A percentile compares a stretch with the other conserved stretches of the same genome.
phyloP scores from a whole-genome alignment of 495 filamentous ascomycete genomes.

The Penicillium malachiteum region DNA sequence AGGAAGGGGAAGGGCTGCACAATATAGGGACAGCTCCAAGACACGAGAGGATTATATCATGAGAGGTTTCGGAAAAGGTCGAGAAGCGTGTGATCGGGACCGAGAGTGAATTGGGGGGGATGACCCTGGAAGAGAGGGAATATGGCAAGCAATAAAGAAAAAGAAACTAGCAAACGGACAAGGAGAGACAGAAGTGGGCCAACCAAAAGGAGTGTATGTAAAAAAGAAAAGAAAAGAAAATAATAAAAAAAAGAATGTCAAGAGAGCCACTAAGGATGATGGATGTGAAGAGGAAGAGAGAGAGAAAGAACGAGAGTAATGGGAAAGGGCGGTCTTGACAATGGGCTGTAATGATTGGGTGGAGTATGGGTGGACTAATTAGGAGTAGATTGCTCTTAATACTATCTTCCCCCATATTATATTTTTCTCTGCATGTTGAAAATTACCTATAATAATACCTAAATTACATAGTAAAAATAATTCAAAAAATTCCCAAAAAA shows the following conservation, averaged over 20 bases:
- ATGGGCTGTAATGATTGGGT: conserved; percentile 5
- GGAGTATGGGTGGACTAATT: not conserved
- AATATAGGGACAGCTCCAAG: conserved; percentile 9
- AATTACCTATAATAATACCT: no score
- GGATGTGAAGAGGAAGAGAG: conserved; percentile 6
- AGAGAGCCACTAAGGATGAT: not conserved
- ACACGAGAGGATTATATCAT: conserved; percentile 23
- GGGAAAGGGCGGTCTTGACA: conserved; percentile 8
- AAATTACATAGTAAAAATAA: not conserved
- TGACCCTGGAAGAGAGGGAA: conserved; percentile 12
- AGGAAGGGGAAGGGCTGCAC: conserved; percentile 9
- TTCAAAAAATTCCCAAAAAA: not conserved
- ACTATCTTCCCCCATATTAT: not conserved
- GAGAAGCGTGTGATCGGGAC: conserved; percentile 7
- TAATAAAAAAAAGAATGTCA: conserved; percentile 5
- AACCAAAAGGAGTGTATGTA: conserved; percentile 7
- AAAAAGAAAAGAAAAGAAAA: conserved; percentile 8
- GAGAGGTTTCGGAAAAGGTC: conserved; percentile 9
- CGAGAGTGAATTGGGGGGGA: conserved; percentile 10
- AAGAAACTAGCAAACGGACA: conserved; percentile 16
- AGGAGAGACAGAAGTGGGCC: conserved; percentile 14
- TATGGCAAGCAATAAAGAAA: conserved; percentile 18
- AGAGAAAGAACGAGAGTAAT: not conserved
- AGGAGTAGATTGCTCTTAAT: not conserved
- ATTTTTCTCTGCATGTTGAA: not conserved